Evolutionary conservation across 768 basidiomycete genomes (phyloP).

Genomic region (Podaxis rugospora): DNA sequence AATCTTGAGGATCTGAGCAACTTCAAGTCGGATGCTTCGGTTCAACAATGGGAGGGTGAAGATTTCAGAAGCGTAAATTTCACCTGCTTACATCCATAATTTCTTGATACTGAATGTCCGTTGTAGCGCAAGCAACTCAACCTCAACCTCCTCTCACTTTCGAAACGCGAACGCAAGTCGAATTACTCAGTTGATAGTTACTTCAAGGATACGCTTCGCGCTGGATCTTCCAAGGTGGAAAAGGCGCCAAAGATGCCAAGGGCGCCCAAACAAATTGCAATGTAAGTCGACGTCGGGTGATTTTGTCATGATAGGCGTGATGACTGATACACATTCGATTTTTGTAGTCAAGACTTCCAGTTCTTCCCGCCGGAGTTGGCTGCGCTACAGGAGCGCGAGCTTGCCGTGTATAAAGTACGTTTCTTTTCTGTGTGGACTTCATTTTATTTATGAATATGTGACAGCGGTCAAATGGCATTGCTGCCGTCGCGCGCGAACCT

Average conservation of each 20-base stretch:
- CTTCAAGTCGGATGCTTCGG: slow-evolving; percentile 91
- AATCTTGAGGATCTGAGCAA: slow-evolving; percentile 94
- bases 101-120: slow-evolving; percentile 1
- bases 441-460: background rate
- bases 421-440: background rate
- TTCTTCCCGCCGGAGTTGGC: slow-evolving; percentile 85
- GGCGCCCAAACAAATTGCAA: slow-evolving; percentile 82
- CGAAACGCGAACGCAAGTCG: slow-evolving; percentile 89
- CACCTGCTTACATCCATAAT: background rate
- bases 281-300: slow-evolving; percentile 43
- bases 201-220: slow-evolving; percentile 87
- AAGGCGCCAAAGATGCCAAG: slow-evolving; percentile 81
- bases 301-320: background rate
- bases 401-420: slow-evolving; percentile 72
- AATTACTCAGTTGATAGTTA: slow-evolving; percentile 96
- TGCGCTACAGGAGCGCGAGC: slow-evolving; percentile 82
- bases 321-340: background rate
- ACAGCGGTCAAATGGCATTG: slow-evolving; percentile 63
- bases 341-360: slow-evolving; percentile 85
- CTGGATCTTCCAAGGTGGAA: slow-evolving; percentile 70
- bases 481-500: slow-evolving; percentile 60
- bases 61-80: slow-evolving; percentile 72
- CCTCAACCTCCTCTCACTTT: slow-evolving; percentile 78
- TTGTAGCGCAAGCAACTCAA: slow-evolving; percentile 61
- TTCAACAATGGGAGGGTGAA: slow-evolving; percentile 95